A percentile compares a stretch with the other conserved stretches of the same genome.
Conservation (phyloP, 257 asterid species). For the Penstemon barbatus region DNA sequence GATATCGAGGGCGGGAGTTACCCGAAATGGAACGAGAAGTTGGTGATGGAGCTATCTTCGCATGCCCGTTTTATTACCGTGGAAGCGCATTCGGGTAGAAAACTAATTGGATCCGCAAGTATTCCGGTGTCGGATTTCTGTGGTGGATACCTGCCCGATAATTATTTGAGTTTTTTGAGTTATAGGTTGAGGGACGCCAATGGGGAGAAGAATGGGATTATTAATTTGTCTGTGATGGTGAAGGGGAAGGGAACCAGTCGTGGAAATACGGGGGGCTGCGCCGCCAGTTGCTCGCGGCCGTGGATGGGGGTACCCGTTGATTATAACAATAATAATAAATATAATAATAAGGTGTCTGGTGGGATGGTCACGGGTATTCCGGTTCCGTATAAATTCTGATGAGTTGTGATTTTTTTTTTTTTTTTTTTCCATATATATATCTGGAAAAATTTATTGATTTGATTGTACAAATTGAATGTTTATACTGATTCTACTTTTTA, state of each 20-base stretch:
- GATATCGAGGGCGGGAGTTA: constrained; percentile 54
- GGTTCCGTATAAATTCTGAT: constrained; percentile 33
- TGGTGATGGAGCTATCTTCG: constrained; percentile 50
- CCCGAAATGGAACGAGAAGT: constrained; percentile 70
- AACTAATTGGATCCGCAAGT: constrained; percentile 46
- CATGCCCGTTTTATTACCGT: constrained; percentile 48
- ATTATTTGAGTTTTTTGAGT: constrained; percentile 74
- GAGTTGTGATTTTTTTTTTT: too few species aligned
- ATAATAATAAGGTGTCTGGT: constrained; percentile 5
- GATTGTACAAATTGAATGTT: too few species aligned
- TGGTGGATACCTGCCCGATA: constrained; percentile 59
- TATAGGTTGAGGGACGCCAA: constrained; percentile 58
- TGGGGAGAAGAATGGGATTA: constrained; percentile 70
- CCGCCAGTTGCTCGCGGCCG: constrained; percentile 37
- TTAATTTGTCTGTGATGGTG: constrained; percentile 61
- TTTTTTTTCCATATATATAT: too few species aligned
- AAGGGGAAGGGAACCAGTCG: constrained; percentile 30
- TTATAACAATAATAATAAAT: not conserved
- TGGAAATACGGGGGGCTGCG: constrained; percentile 31
- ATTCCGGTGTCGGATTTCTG: constrained; percentile 70
- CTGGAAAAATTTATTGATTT: too few species aligned
- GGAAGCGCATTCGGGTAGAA: constrained; percentile 53
- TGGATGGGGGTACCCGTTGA: constrained; percentile 36
- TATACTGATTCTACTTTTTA: too few species aligned
- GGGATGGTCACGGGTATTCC: constrained; percentile 62